Base-by-base conservation (phyloP, 2,329 filamentous ascomycete genomes). In the Colletotrichum liriopes region DNA sequence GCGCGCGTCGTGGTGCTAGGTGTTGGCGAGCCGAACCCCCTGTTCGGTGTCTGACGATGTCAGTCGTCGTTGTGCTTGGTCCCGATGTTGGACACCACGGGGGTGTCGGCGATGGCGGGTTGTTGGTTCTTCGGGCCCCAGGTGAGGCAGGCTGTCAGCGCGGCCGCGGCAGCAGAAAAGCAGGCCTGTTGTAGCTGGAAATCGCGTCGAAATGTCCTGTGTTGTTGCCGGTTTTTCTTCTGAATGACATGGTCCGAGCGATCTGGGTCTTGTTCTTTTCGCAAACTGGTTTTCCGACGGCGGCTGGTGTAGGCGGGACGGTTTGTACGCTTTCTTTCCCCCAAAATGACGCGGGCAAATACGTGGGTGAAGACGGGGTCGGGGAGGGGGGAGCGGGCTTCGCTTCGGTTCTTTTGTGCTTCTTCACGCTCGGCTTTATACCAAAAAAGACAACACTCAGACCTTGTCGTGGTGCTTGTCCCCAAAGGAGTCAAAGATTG, bases 221-320 rank as follows among this genome's bases (percentile, higher is more conserved):
- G 62, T 60, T 52, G 37, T 39, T 63, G 59, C 37, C n/a, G 45
- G 16, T 26, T 72, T 45, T 51, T 69, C 32, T 72, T 72, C 29
- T 47, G 55, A 72, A 69, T 69, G 59, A 72, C 70, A 72, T 72
- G 54, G 26, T 72, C 66, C 49, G 55, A 39, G 45, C 41, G 16
- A 20, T 23, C 26, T 26, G 11, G 26, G 29, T 35, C 12, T 26
- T 18, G 23, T 26, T 26, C 23, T 26, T 43, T 47, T 32, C 43
- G 20, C n/a, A 37, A 23, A 26, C 3, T 18, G 3, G 23, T 9
- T 45, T 47, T 23, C 29, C 11, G 37, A 39, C 58, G 45, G 55
- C 56, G 29, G 37, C 49, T 26, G 29, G 14, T 63, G 7, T 55
- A n/a, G 18, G 49, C 20, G 18, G 20, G 23, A 29, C 26, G 41